Evolutionary conservation across 2,329 filamentous ascomycete genomes (phyloP).

Genomic region (Apiospora arundinis): DNA sequence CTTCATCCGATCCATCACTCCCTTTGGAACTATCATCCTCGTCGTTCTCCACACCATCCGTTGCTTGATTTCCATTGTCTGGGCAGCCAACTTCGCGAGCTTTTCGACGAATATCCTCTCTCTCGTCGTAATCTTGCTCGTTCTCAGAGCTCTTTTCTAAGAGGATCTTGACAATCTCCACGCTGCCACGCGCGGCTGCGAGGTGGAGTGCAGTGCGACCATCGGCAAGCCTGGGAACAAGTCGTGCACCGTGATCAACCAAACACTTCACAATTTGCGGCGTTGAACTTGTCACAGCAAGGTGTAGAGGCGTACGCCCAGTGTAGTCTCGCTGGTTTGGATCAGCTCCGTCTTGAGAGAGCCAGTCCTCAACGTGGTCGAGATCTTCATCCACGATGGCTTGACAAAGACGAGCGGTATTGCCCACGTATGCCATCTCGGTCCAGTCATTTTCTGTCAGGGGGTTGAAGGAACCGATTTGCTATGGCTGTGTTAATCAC

Average conservation of each 20-base stretch:
- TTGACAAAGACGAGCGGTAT: conserved; percentile 77
- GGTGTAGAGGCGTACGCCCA: conserved; percentile 78
- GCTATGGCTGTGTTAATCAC: conserved; percentile 29
- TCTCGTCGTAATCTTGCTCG: conserved; percentile 70
- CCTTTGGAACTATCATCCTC: conserved; percentile 48
- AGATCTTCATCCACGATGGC: conserved; percentile 79
- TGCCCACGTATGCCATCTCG: conserved; percentile 87
- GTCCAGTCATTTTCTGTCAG: conserved; percentile 86
- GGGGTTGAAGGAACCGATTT: conserved; percentile 76
- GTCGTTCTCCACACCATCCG: conserved; percentile 34
- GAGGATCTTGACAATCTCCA: conserved; percentile 73
- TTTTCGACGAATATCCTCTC: conserved; percentile 55
- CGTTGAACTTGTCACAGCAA: conserved; percentile 73
- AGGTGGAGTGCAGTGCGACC: conserved; percentile 84
- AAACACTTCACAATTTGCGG: conserved; percentile 74
- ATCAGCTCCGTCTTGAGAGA: conserved; percentile 70
- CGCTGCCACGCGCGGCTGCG: conserved; percentile 72
- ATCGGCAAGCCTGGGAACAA: conserved; percentile 78
- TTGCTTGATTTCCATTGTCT: conserved; percentile 25
- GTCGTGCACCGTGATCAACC: conserved; percentile 73
- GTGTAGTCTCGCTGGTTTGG: conserved; percentile 79
- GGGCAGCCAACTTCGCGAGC: conserved; percentile 27
- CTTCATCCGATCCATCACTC: conserved; percentile 35
- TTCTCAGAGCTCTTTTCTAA: conserved; percentile 78
- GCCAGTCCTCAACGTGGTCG: conserved; percentile 74